Percentiles rank a stretch among this genome's conserved stretches.
Evolutionary conservation across 176 grass and related monocot species (phyloP).

Genomic region (Stipa capillata): DNA sequence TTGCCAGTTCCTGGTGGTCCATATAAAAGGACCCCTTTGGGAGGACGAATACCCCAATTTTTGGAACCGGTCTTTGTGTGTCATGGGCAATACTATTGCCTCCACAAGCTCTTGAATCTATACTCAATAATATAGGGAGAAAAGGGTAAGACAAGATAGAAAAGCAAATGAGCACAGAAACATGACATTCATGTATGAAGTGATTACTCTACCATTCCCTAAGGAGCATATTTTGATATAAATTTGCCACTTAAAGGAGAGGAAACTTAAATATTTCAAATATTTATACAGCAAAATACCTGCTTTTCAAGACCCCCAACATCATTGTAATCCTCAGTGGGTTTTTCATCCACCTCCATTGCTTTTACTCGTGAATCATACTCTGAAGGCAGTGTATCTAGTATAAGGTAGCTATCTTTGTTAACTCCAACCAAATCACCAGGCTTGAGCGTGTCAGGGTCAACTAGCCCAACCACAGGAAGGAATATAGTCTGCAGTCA

Average conservation of each 20-base stretch:
- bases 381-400: constrained; percentile 85
- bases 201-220: background rate
- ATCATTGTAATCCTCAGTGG: constrained; percentile 95
- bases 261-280: background rate
- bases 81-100: constrained; percentile 90
- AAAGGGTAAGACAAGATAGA: background rate
- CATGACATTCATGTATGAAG: background rate
- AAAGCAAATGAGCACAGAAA: background rate
- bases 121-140: background rate
- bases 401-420: constrained; percentile 91
- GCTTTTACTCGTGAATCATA: constrained; percentile 92
- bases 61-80: constrained; percentile 84
- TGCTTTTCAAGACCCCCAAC: constrained; percentile 94
- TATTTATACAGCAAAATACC: constrained; percentile 28
- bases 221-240: background rate
- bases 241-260: background rate
- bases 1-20: constrained; percentile 94
- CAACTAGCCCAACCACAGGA: constrained; percentile 82
- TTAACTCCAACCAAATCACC: constrained; percentile 94
- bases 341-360: constrained; percentile 97
- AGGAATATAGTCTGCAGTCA: constrained; percentile 78
- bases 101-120: constrained; percentile 97
- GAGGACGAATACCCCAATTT: constrained; percentile 83
- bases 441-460: constrained; percentile 86
- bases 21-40: constrained; percentile 96